A percentile compares a stretch with the other conserved stretches of the same genome.
Conservation (phyloP, 495 filamentous ascomycete genomes). For the Pyronema domesticum region DNA sequence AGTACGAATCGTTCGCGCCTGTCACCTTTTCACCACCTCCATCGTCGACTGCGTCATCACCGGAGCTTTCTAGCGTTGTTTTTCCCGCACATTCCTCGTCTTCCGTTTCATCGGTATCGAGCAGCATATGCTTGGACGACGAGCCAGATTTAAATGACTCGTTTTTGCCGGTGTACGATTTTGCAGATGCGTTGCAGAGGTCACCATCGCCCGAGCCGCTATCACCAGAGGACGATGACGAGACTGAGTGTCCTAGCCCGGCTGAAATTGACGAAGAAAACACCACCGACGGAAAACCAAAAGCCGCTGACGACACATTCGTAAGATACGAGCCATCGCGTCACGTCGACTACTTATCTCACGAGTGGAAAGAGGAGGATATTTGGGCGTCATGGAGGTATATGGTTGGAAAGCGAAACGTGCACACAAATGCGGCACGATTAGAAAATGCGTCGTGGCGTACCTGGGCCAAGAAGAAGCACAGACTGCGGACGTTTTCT, state of each 20-base stretch:
- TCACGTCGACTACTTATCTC: slow-evolving; percentile 92
- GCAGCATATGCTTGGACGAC: slow-evolving; percentile 20
- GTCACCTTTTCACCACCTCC: slow-evolving; percentile 14
- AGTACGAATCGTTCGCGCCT: slow-evolving; percentile 6
- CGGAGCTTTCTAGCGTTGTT: slow-evolving; percentile 18
- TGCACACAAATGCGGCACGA: slow-evolving; percentile 63
- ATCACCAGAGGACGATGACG: background rate
- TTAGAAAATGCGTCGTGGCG: slow-evolving; percentile 96
- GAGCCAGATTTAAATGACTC: slow-evolving; percentile 18
- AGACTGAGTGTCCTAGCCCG: background rate
- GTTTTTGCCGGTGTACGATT: slow-evolving; percentile 21
- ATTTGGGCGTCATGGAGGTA: slow-evolving; percentile 96
- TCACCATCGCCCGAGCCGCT: background rate
- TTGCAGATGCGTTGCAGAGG: slow-evolving; percentile 4
- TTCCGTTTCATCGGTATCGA: slow-evolving; percentile 19
- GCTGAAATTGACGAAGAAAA: slow-evolving; percentile 1
- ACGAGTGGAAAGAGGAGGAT: slow-evolving; percentile 91
- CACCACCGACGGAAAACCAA: slow-evolving; percentile 10
- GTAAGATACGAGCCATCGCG: slow-evolving; percentile 60
- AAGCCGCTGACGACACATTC: slow-evolving; percentile 62
- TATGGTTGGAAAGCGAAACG: slow-evolving; percentile 56
- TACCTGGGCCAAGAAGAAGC: slow-evolving; percentile 87
- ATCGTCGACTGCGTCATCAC: slow-evolving; percentile 19
- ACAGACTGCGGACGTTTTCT: slow-evolving; percentile 67
- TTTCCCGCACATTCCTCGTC: slow-evolving; percentile 16